phyloP scores from a whole-genome alignment of 148 eudicot genomes.

The Cornus florida region DNA sequence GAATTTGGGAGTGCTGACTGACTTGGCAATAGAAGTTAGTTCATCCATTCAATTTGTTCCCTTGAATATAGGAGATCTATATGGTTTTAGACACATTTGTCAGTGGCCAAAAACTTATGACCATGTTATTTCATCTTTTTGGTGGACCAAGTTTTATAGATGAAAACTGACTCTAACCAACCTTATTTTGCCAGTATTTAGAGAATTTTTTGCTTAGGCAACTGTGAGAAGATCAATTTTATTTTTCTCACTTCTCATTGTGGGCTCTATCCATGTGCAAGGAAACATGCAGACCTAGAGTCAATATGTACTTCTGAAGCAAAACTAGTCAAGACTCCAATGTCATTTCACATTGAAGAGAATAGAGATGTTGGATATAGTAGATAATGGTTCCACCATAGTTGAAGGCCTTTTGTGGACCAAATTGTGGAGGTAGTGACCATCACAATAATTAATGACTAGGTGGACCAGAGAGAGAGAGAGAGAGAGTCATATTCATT shows the following conservation, averaged over 20 bases:
- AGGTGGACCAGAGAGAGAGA: conserved; percentile 29
- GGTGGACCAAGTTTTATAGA: background rate
- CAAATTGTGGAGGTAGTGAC: conserved; percentile 30
- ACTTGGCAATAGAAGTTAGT: background rate
- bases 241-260: background rate
- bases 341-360: conserved; percentile 34
- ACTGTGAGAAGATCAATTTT: background rate
- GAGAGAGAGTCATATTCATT: conserved; percentile 18
- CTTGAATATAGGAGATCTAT: conserved; percentile 6
- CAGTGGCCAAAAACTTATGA: too few species aligned
- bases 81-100: background rate
- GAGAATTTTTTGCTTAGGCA: background rate
- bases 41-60: conserved; percentile 1
- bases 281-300: conserved; percentile 23
- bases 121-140: background rate
- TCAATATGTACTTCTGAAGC: conserved; percentile 8
- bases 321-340: conserved; percentile 21
- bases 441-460: conserved; percentile 30
- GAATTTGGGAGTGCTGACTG: background rate
- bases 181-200: conserved; percentile 2
- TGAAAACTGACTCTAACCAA: background rate
- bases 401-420: conserved; percentile 40
- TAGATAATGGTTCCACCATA: conserved; percentile 37
- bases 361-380: conserved; percentile 28
- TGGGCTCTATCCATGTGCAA: conserved; percentile 64